Evolutionary conservation across 768 basidiomycete genomes (phyloP).

Genomic region (Auriscalpium microsporum): DNA sequence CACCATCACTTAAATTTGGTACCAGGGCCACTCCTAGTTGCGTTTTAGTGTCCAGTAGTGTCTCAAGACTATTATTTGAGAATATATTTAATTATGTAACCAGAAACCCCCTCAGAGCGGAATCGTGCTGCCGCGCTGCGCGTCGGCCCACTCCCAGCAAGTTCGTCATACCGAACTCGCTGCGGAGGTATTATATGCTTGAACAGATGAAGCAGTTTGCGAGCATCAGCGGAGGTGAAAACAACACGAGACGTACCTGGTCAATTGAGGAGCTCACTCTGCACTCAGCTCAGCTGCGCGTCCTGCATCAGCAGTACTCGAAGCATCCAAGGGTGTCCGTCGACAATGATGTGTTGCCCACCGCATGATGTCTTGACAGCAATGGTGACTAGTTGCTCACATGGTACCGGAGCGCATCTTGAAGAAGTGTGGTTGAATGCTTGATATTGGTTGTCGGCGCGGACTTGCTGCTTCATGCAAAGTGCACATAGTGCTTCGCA

Average conservation of each 20-base stretch:
- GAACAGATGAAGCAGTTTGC: conserved; percentile 39
- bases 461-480: conserved; percentile 77
- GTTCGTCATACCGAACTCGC: conserved; percentile 79
- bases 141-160: conserved; percentile 68
- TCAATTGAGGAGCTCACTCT: conserved; percentile 3
- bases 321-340: not conserved
- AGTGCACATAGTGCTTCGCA: conserved; percentile 30
- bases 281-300: too few species aligned
- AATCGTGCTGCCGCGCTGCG: too few species aligned
- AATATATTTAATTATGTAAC: too few species aligned
- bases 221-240: conserved; percentile 5
- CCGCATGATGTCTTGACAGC: conserved; percentile 37
- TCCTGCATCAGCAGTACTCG: too few species aligned
- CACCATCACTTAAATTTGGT: too few species aligned
- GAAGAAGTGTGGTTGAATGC: conserved; percentile 67
- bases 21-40: too few species aligned
- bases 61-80: too few species aligned
- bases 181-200: conserved; percentile 71
- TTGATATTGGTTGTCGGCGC: conserved; percentile 59
- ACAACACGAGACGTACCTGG: conserved; percentile 38
- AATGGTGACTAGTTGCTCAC: conserved; percentile 14
- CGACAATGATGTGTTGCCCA: conserved; percentile 3
- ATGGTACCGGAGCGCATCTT: conserved; percentile 55
- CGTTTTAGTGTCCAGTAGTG: too few species aligned
- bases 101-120: too few species aligned